These are phyloP conservation scores for Mrakia gelida DNA, from an alignment of 768 basidiomycete species.

Conservation along the genomic window DNA sequence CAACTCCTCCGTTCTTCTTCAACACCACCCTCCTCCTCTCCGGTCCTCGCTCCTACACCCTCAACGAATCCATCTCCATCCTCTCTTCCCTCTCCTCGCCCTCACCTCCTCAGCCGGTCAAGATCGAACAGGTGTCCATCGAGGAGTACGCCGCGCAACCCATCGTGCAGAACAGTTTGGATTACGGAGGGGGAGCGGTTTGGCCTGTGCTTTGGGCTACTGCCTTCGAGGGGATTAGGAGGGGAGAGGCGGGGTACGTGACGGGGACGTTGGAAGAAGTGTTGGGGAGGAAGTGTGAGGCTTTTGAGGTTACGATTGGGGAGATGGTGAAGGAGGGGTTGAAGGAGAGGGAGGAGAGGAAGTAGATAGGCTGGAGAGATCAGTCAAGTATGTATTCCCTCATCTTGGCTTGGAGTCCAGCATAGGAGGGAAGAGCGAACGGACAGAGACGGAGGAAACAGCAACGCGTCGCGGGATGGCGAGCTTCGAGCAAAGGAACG, in stretches of 20 bases:
- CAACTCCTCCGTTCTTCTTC: not conserved
- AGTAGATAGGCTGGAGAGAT: too few species aligned
- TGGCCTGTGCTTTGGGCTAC: conserved; percentile 31
- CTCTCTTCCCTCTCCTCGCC: not conserved
- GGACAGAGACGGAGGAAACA: too few species aligned
- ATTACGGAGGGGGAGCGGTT: not conserved
- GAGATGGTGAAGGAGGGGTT: not conserved
- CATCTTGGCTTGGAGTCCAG: too few species aligned
- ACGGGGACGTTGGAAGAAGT: conserved; percentile 12
- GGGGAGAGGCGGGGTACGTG: conserved; percentile 19
- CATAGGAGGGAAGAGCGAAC: too few species aligned
- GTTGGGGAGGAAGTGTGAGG: conserved; percentile 31
- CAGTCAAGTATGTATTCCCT: too few species aligned
- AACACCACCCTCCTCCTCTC: conserved; percentile 2
- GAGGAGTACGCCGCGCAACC: conserved; percentile 19
- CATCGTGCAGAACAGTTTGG: not conserved
- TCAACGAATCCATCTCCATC: not conserved
- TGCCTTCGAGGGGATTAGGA: conserved; percentile 27
- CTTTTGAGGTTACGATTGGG: conserved; percentile 18
- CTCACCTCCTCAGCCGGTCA: not conserved
- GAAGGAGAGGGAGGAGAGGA: not conserved
- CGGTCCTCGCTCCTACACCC: not conserved
- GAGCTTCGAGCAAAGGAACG: too few species aligned
- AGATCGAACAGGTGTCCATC: not conserved
- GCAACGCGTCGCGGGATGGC: too few species aligned